Base-by-base conservation (phyloP, 768 basidiomycete species). In the Kwoniella shandongensis region DNA sequence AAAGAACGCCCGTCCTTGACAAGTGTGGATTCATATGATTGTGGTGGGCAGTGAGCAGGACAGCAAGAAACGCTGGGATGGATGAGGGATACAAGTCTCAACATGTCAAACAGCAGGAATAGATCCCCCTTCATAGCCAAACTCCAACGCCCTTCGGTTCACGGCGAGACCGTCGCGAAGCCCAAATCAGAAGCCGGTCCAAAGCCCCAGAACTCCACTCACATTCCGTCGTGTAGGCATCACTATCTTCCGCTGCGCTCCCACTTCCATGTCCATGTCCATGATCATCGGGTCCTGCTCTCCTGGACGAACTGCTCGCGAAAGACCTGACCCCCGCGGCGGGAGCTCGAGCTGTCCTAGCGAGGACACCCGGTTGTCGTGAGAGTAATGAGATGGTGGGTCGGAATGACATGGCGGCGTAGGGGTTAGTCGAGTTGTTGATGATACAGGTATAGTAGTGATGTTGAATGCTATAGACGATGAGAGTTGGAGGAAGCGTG, bases 201-300 rank as follows among this genome's bases (percentile, higher is more conserved):
- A 32, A 6, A 32, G 13, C 7, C 32, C 6, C 32, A 13, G 13
- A 32, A 6, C 6, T 13, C 32, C 38, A 66, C 64, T 62, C 53
- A 66, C 64, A 61, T 36, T 61, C 60, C 3, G 48, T 59, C 5
- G 64, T 66, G 44, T 66, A 59, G 2, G 54, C 64, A 36, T 66
- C 64, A 15, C 47, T 36, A 15, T 52, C 50, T 23, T 44, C 51
- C n/a, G 51, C 49, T 22, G 44, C 44, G 26, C 25, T 20, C 39
- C n/a, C 32, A 32, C 32, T 32, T 39, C 47, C 41, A 47, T 59
- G 45, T 53, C 35, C 44, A 47, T 66, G 63, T 23, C 42, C 38
- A 29, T 57, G 58, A 47, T 66, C 64, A 32, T 62, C 53, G 35
- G 58, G 60, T 44, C 51, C 49, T 20, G 60, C 64, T 40, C 51